Evolutionary conservation across 257 asterid genomes (phyloP).

Genomic region (Coffea canephora): DNA sequence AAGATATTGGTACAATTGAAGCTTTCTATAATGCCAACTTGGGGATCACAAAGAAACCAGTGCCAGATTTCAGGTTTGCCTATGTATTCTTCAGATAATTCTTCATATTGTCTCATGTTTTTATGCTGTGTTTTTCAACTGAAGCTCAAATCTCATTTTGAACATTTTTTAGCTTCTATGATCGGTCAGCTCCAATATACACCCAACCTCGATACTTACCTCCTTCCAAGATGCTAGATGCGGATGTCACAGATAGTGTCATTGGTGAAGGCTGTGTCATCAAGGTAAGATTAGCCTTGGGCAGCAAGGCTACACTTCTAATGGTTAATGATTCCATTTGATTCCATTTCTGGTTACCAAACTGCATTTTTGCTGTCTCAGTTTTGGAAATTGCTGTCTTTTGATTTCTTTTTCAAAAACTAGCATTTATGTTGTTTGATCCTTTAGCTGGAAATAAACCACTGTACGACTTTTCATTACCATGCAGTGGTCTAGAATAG

Average conservation of each 20-base stretch:
- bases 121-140: background rate
- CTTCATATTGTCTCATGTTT: background rate
- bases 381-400: background rate
- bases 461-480: background rate
- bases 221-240: constrained; percentile 97
- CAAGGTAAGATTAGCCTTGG: constrained; percentile 47
- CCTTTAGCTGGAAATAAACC: background rate
- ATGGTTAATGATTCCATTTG: background rate
- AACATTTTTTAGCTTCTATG: constrained; percentile 71
- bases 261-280: constrained; percentile 97
- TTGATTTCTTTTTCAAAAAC: background rate
- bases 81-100: background rate
- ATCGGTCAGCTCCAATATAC: constrained; percentile 91
- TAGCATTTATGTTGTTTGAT: background rate
- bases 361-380: background rate
- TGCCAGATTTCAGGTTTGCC: constrained; percentile 88
- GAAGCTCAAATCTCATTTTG: constrained; percentile 13
- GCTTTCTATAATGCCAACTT: constrained; percentile 96
- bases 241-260: constrained; percentile 93
- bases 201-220: constrained; percentile 96
- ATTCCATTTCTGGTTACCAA: background rate
- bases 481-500: too few species aligned
- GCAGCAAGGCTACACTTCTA: background rate
- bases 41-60: constrained; percentile 88
- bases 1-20: constrained; percentile 96